Base-by-base conservation (phyloP, 805 yeast species). In the Candida coquimbonensis region DNA sequence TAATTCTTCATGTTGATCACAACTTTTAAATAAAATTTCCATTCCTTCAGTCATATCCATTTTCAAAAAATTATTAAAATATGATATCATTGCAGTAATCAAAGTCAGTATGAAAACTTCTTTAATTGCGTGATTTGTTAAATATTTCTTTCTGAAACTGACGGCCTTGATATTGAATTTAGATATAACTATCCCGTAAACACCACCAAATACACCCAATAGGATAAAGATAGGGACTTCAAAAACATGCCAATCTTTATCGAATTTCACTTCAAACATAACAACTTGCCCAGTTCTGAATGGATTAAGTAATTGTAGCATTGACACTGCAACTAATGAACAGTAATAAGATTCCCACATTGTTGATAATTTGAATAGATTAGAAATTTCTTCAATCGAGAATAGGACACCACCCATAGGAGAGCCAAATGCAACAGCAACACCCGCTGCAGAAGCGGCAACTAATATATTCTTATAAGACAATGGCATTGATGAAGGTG, bases 371-470 rank as follows among this genome's bases (percentile, higher is more conserved):
- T 80, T 84, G 60, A 88, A 83, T 36, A 77, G 75, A 31, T 82
- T 72, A 0, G 93, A 78, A 29, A 93, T 88, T 55, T 93, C 99
- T 61, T 93, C 99, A 48, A 93, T 75, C 12, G 95, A 81, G 62
- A 95, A 93, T 36, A 93, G 65, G 1, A 93, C 98, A 14, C 99
- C 99, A 25, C 96, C 96, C 69, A 91, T 88, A 0, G 99, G 99
- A 12, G 90, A 79, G 0, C 96, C 98, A 69, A 93, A 93, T 0
- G 98, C 99, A 9, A 93, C 98, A 0, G 98, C 98, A 9, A 93
- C 98, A 44, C 99, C 99, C 1, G 99, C 96, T 4, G 96, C 98
- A 9, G 96, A 77, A 4, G 96, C 83, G 0, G 99, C 96, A 1
- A 91, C 81, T 44, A 93, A 66, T 44, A 56, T 55, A 37, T 56